phyloP scores from a whole-genome alignment of 192 early-diverging fungal genomes.

The Pilobolus umbonatus region DNA sequence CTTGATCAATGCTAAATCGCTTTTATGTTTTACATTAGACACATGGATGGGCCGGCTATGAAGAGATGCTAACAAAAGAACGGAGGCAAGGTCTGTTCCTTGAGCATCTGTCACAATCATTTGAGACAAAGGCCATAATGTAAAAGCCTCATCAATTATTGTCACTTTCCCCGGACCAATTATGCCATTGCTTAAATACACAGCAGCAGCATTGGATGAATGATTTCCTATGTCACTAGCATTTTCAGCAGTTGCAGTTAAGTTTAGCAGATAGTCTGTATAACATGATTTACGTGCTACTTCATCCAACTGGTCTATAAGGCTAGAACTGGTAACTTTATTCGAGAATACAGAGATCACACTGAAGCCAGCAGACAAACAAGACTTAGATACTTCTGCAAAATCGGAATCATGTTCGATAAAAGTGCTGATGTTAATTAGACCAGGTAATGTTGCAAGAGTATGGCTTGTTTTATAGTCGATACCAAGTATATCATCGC shows the following conservation, averaged over 20 bases:
- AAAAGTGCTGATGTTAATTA: slow-evolving; percentile 77
- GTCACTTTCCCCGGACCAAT: slow-evolving; percentile 46
- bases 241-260: slow-evolving; percentile 70
- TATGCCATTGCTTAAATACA: slow-evolving; percentile 60
- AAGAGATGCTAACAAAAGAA: slow-evolving; percentile 82
- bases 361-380: slow-evolving; percentile 86
- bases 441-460: slow-evolving; percentile 77
- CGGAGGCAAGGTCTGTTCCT: slow-evolving; percentile 82
- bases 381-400: slow-evolving; percentile 60
- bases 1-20: slow-evolving; percentile 82
- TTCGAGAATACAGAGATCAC: slow-evolving; percentile 60
- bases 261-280: slow-evolving; percentile 70
- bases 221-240: slow-evolving; percentile 39
- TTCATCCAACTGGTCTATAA: slow-evolving; percentile 46
- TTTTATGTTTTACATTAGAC: slow-evolving; percentile 70
- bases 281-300: slow-evolving; percentile 55
- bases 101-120: slow-evolving; percentile 82
- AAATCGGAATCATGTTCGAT: slow-evolving; percentile 58
- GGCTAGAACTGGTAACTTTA: slow-evolving; percentile 31
- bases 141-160: slow-evolving; percentile 70
- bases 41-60: slow-evolving; percentile 85
- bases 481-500: slow-evolving; percentile 70
- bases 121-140: slow-evolving; percentile 68
- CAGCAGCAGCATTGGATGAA: slow-evolving; percentile 42
- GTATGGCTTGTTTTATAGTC: slow-evolving; percentile 92